A percentile compares a stretch with the other conserved stretches of the same genome.
phyloP scores from a whole-genome alignment of 495 filamentous ascomycete species.

The Staphylotrichum tortipilum region DNA sequence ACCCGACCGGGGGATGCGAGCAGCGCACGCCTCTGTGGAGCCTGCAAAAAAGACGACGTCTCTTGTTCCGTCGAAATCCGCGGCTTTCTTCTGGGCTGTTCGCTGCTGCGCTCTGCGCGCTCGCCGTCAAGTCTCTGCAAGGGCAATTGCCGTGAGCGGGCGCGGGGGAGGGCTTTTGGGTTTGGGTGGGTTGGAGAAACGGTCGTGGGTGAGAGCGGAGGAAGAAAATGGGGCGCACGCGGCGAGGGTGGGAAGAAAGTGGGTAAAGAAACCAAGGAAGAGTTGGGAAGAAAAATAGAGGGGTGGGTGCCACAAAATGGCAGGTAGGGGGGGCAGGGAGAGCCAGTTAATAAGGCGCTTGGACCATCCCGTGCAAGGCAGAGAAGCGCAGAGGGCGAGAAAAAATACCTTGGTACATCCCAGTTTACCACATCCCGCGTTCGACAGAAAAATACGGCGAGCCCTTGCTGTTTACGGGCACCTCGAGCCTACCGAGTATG shows the following conservation, averaged over 20 bases:
- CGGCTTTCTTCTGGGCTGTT: too few species aligned
- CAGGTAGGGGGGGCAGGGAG: slow-evolving; percentile 13
- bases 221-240: slow-evolving; percentile 8
- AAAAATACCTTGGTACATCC: slow-evolving; percentile 3
- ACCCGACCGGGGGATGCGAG: slow-evolving; percentile 7
- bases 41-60: slow-evolving; percentile 18
- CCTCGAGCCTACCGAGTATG: neutral
- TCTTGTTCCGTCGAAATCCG: too few species aligned
- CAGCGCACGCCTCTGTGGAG: too few species aligned
- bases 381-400: slow-evolving; percentile 4
- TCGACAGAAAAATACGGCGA: slow-evolving; percentile 4
- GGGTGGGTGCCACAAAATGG: slow-evolving; percentile 7
- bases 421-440: too few species aligned
- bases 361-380: neutral
- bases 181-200: too few species aligned
- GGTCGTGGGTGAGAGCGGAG: too few species aligned
- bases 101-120: neutral
- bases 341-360: too few species aligned
- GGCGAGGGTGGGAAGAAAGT: slow-evolving; percentile 18
- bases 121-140: neutral
- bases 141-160: neutral
- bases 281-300: slow-evolving; percentile 13
- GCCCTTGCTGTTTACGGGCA: slow-evolving; percentile 5
- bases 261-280: slow-evolving; percentile 19
- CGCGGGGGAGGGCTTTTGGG: too few species aligned